These are phyloP conservation scores for Paramecium caudatum DNA, from an alignment of 73 alveolate genomes.

Conservation along the genomic window DNA sequence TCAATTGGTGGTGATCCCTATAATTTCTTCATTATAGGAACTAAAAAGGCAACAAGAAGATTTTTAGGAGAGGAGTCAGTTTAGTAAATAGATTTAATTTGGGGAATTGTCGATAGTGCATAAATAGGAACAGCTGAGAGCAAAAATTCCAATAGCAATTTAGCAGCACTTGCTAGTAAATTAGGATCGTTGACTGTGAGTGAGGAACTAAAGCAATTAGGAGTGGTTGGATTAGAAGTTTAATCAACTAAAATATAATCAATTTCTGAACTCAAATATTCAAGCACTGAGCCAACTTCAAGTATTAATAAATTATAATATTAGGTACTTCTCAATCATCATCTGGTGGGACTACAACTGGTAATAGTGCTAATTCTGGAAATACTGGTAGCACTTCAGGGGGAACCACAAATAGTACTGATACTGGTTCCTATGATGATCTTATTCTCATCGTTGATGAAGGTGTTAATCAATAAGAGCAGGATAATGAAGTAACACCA, in stretches of 20 bases:
- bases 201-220: not conserved
- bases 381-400: too few relatives aligned
- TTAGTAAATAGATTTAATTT: not conserved
- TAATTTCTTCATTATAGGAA: slow-evolving; percentile 57
- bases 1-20: slow-evolving; percentile 61
- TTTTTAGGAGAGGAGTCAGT: not conserved
- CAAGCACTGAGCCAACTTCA: slow-evolving; percentile 27
- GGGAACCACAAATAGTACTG: not conserved
- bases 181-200: not conserved
- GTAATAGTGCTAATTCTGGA: not conserved
- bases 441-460: not conserved
- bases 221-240: not conserved
- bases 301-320: not conserved
- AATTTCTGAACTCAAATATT: not conserved
- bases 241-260: not conserved
- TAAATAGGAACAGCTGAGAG: slow-evolving; percentile 44
- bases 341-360: too few relatives aligned
- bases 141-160: not conserved
- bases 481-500: not conserved
- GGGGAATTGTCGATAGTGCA: slow-evolving; percentile 26
- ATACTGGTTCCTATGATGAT: not conserved
- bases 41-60: slow-evolving; percentile 41
- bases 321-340: too few relatives aligned
- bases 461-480: slow-evolving; percentile 6
- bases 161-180: slow-evolving; percentile 4